Base-by-base conservation (phyloP, 2,329 filamentous ascomycete genomes). In the Fonsecaea pedrosoi region DNA sequence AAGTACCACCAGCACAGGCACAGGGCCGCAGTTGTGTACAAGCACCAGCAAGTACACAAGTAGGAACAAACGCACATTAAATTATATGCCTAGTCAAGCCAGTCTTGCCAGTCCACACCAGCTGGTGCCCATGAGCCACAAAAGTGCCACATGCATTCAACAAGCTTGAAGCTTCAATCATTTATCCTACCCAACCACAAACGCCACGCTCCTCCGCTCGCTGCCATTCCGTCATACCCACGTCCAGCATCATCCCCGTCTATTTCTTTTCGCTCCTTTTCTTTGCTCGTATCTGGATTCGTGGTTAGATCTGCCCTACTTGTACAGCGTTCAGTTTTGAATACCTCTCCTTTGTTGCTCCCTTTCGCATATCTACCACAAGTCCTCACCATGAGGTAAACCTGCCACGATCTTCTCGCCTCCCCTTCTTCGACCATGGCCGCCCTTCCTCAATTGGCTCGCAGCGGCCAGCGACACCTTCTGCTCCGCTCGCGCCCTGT, bases 301-400 rank as follows among this genome's bases (percentile, higher is more conserved):
- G 32, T 45, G 40, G 15, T 21, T 25, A 25, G 25, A 18, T 18
- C 40, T 45, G 6, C 3, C n/a, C 9, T 45, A 18, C 40, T 45
- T 45, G 4, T 18, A 25, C 25, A 25, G 25, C 25, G 25, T 25
- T 25, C 25, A 25, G 25, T 3, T 25, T 25, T 25, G 25, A 25
- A 25, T 25, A 25, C 25, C 25, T 38, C 35, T 38, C 35, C 37
- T 38, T 38, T 13, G 9, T 7, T 13, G 8, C 45, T 50, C 18
- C 45, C 10, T 50, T 50, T 8, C 25, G 45, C 18, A 50, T 50
- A 25, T 50, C 45, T 21, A 13, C 45, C 45, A 25, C 58, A 2
- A 38, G 48, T 37, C n/a, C 38, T 59, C 50, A 68, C 60, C 61
- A 70, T 70, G 68, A 50, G 63, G 64, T 70, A 64, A 54, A 60